A percentile compares a stretch with the other conserved stretches of the same genome.
Conservation (phyloP, 768 basidiomycete species). For the Boletus vermiculosoides region DNA sequence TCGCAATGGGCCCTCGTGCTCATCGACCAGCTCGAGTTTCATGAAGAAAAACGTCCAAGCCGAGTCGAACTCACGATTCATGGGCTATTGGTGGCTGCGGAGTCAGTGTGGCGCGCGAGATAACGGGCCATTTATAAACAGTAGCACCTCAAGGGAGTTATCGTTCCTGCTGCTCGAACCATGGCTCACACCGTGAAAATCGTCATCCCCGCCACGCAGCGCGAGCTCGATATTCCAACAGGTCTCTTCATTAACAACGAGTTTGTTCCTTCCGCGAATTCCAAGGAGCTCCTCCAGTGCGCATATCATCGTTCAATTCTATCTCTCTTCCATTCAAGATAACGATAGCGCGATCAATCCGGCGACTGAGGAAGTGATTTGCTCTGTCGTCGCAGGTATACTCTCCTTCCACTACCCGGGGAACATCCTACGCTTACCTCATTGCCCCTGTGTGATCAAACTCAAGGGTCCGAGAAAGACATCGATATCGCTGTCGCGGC, state of each 20-base stretch:
- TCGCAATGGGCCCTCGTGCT: background rate
- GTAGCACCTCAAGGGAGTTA: too few species aligned
- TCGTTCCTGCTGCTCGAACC: constrained; percentile 17
- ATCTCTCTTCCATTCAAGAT: constrained; percentile 15
- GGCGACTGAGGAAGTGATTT: constrained; percentile 72
- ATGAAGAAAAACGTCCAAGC: background rate
- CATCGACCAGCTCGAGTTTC: background rate
- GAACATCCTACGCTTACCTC: background rate
- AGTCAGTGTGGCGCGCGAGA: constrained; percentile 12
- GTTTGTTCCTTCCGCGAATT: constrained; percentile 76
- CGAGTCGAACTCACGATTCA: background rate
- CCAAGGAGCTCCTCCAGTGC: constrained; percentile 61
- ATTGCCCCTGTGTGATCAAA: constrained; percentile 1
- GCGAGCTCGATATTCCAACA: constrained; percentile 63
- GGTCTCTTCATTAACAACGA: constrained; percentile 92
- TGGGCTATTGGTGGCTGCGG: background rate
- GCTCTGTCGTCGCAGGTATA: constrained; percentile 63
- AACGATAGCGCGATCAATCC: constrained; percentile 69
- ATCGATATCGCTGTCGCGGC: constrained; percentile 83
- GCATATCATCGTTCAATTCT: constrained; percentile 22
- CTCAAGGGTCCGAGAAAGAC: constrained; percentile 64
- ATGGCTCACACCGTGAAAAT: constrained; percentile 49
- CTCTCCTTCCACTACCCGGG: background rate
- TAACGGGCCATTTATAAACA: constrained; percentile 14
- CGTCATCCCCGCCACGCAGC: constrained; percentile 41